Evolutionary conservation across 768 basidiomycete species (phyloP).

Genomic region (Cubamyces sp.): DNA sequence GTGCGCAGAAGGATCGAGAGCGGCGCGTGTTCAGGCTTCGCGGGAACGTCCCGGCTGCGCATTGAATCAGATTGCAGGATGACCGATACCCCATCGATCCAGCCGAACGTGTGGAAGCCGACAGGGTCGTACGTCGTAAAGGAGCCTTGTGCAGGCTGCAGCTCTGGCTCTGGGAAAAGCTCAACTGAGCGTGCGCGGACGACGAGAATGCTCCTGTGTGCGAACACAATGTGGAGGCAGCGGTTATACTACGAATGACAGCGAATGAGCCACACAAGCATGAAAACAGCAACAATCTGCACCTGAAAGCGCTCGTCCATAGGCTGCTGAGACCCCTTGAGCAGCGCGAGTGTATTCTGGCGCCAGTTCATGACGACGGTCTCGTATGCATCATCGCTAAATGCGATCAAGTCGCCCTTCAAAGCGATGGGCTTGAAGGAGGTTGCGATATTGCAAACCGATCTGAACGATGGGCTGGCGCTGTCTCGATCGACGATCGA

Average conservation of each 20-base stretch:
- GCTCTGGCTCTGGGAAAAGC: slow-evolving; percentile 53
- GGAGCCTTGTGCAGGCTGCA: slow-evolving; percentile 31
- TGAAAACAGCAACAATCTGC: slow-evolving; percentile 2
- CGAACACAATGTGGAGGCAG: slow-evolving; percentile 56
- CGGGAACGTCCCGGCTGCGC: background rate
- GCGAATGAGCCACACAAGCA: background rate
- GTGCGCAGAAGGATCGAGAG: slow-evolving; percentile 60
- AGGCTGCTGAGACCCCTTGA: slow-evolving; percentile 43
- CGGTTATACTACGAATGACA: slow-evolving; percentile 45
- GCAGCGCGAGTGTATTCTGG: slow-evolving; percentile 47
- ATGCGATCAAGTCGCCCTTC: slow-evolving; percentile 53
- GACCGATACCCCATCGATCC: slow-evolving; percentile 65
- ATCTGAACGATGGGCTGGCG: slow-evolving; percentile 1
- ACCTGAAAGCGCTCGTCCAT: slow-evolving; percentile 39
- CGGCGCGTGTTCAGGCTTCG: slow-evolving; percentile 17
- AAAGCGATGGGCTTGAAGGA: slow-evolving; percentile 51
- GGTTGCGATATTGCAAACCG: slow-evolving; percentile 36
- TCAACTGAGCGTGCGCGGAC: slow-evolving; percentile 62
- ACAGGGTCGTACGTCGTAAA: slow-evolving; percentile 40
- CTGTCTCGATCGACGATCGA: slow-evolving; percentile 28
- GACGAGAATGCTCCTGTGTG: slow-evolving; percentile 52
- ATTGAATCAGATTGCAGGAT: slow-evolving; percentile 22
- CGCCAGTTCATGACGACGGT: slow-evolving; percentile 63
- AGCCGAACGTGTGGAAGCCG: slow-evolving; percentile 60
- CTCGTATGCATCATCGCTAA: slow-evolving; percentile 55